A percentile compares a stretch with the other conserved stretches of the same genome.
Conservation (phyloP, 2,329 filamentous ascomycete species). For the Lasiodiplodia theobromae region DNA sequence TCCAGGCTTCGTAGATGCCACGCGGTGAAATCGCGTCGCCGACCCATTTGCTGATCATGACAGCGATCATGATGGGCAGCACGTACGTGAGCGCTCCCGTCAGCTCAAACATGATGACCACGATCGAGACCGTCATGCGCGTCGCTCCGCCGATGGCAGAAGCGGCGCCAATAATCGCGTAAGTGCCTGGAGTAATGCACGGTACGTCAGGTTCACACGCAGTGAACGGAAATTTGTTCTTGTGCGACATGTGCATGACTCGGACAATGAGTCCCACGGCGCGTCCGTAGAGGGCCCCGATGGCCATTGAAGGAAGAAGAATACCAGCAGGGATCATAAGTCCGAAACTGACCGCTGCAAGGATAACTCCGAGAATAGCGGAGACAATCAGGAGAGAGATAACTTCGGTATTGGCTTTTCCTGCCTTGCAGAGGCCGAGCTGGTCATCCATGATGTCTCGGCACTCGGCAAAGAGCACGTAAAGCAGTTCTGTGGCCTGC, state of each 20-base stretch:
- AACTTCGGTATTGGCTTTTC: constrained; percentile 80
- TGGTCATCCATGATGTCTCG: constrained; percentile 81
- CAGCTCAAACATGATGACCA: constrained; percentile 99
- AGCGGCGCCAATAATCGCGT: constrained; percentile 94
- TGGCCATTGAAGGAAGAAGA: constrained; percentile 93
- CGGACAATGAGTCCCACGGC: constrained; percentile 89
- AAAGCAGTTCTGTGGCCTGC: constrained; percentile 89
- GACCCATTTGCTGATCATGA: constrained; percentile 98
- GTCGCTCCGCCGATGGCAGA: constrained; percentile 94
- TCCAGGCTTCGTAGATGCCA: constrained; percentile 98
- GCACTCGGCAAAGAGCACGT: constrained; percentile 91
- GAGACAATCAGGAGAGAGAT: constrained; percentile 85
- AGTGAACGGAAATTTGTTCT: constrained; percentile 77
- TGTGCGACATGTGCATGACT: constrained; percentile 82
- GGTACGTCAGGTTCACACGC: constrained; percentile 84
- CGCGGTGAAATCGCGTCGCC: constrained; percentile 91
- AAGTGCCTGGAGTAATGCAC: constrained; percentile 93
- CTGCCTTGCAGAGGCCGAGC: constrained; percentile 88
- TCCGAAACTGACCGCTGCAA: constrained; percentile 89
- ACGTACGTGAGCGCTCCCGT: constrained; percentile 96
- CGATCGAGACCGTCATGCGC: constrained; percentile 95
- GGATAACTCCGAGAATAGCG: constrained; percentile 80
- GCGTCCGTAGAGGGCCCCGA: constrained; percentile 88
- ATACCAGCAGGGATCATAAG: constrained; percentile 95
- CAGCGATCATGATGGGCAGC: constrained; percentile 97